phyloP scores from a whole-genome alignment of 495 filamentous ascomycete species.

The Trichoderma orchidacearum region DNA sequence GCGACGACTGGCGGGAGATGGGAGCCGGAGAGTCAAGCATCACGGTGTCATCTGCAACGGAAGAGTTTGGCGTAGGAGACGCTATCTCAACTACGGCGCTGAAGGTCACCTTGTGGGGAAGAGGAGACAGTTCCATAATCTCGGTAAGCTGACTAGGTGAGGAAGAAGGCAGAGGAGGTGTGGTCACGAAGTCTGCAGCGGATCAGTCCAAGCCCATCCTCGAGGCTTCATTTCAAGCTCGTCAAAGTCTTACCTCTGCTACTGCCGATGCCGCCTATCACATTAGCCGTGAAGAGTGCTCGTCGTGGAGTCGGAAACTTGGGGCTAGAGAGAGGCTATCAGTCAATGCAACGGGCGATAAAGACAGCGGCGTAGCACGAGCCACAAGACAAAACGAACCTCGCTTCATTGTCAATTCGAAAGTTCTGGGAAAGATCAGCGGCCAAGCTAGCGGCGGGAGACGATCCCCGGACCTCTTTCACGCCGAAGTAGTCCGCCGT shows the following conservation, averaged over 20 bases:
- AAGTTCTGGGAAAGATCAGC: conserved; percentile 96
- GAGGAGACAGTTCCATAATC: conserved; percentile 85
- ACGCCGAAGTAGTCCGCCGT: conserved; percentile 63
- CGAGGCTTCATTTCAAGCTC: conserved; percentile 1
- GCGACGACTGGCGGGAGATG: conserved; percentile 31
- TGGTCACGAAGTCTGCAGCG: conserved; percentile 54
- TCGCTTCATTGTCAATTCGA: conserved; percentile 68
- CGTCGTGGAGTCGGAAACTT: conserved; percentile 83
- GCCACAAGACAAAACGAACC: conserved; percentile 38
- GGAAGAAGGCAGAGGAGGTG: conserved; percentile 76
- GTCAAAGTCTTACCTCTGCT: conserved; percentile 49
- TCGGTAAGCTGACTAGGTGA: conserved; percentile 58
- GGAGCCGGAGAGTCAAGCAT: conserved; percentile 35
- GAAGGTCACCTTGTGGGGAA: conserved; percentile 78
- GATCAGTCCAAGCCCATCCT: conserved; percentile 13
- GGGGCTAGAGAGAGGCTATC: conserved; percentile 43
- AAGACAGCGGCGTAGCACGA: too few species aligned
- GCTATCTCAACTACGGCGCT: conserved; percentile 44
- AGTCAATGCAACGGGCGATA: not conserved
- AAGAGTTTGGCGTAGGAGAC: conserved; percentile 49
- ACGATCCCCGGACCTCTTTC: conserved; percentile 67
- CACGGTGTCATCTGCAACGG: conserved; percentile 18
- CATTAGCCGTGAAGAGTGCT: conserved; percentile 76
- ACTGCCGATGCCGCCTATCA: conserved; percentile 52
- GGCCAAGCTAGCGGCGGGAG: conserved; percentile 77